Evolutionary conservation across 1,284 basidiomycete genomes (phyloP), one percentile per base, ranked within the genome.

Genomic region (Leccinum discolor): DNA sequence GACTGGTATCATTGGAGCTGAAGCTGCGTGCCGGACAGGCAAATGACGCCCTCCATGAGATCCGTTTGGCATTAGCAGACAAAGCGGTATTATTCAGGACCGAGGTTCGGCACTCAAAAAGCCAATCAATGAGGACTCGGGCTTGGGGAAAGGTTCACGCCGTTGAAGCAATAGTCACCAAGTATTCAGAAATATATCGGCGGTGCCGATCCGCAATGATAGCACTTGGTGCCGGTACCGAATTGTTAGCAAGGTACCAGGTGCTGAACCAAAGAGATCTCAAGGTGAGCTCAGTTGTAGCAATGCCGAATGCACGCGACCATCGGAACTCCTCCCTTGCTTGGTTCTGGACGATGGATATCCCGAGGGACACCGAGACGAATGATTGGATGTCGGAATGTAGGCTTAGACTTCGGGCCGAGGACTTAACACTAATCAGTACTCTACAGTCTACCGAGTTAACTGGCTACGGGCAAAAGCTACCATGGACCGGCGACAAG

Each of bases 371-470:
- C 5, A 52, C n/a, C 0, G 38, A 60, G 2, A 21, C 1, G 2
- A 32, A 59, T n/a, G 11, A 65, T 8, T 65, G 65, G 50, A 65
- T 65, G 64, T 56, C 38, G 0, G 58, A 65, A 44, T 65, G 40
- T 65, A 35, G 5, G 64, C 12, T 8, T 8, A 5, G 12, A 16
- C 3, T 6, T 12, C 2, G 5, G 23, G 32, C 8, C 14, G 56
- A n/a, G 12, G 12, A 26, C 23, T 8, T 14, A 26, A 2, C 12
- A 29, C 56, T 5, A 16, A 29, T 4, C 1, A 7, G 7, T 2
- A 38, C 16, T 5, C 1, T 2, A 8, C 3, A 63, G 63, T 64
- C 6, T 64, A 64, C n/a, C 5, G 8, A 4, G 50, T 64, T 1
- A n/a, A 64, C 32, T 64, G 63, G 63, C 21, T 64, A 2, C n/a